A percentile compares a stretch with the other conserved stretches of the same genome.
Conservation (phyloP, 305 asterid species). For the Fraxinus albicans region DNA sequence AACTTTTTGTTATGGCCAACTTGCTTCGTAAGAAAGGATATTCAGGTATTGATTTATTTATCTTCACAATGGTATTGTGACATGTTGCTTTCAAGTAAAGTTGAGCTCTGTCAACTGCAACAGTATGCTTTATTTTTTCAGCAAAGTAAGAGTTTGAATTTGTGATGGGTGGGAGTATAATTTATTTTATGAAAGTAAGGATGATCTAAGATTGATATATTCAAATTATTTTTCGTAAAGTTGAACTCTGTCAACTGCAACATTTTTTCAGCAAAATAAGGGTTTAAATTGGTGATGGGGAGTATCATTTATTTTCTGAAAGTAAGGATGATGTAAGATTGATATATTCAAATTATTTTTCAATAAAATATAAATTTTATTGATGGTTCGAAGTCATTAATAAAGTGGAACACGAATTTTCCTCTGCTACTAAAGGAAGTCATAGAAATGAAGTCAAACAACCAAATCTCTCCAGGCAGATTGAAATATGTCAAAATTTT, state of each 20-base stretch:
- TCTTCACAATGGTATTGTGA: constrained; percentile 3
- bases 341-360: background rate
- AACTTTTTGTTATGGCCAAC: constrained; percentile 80
- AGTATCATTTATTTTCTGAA: background rate
- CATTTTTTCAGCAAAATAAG: background rate
- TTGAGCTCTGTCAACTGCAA: constrained; percentile 11
- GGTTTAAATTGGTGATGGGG: background rate
- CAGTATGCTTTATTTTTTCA: background rate
- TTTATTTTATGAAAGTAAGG: background rate
- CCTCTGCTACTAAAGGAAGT: background rate
- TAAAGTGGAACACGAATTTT: background rate
- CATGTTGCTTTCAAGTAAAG: constrained; percentile 18
- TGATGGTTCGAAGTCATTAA: background rate
- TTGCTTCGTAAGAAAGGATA: constrained; percentile 80
- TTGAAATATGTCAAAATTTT: background rate
- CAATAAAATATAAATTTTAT: background rate
- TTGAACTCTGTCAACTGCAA: constrained; percentile 11
- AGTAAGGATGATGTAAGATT: background rate
- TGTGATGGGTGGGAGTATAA: background rate
- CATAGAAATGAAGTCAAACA: background rate
- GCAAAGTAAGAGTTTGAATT: background rate
- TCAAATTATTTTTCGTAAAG: constrained; percentile 4
- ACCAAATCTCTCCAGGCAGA: background rate
- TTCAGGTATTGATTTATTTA: constrained; percentile 53
- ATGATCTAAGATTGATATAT: background rate